Percentiles rank a stretch among this genome's conserved stretches.
phyloP scores from a whole-genome alignment of 441 rosid genomes.

The Cnidoscolus chayamansa region DNA sequence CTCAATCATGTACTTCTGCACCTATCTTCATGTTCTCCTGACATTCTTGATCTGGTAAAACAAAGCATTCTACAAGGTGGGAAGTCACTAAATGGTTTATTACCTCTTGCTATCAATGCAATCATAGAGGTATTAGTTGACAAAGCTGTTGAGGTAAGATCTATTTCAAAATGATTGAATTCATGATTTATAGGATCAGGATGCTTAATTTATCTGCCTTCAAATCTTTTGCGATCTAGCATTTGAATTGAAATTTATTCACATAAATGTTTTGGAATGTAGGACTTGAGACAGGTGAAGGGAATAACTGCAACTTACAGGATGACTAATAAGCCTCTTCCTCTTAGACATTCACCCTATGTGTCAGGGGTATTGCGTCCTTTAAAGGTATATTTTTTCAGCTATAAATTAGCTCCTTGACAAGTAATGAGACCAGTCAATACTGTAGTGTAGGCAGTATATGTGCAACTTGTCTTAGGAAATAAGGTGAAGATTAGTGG shows the following conservation, averaged over 20 bases:
- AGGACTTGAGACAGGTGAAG: conserved; percentile 85
- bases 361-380: conserved; percentile 78
- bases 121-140: conserved; percentile 68
- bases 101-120: conserved; percentile 52
- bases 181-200: conserved; percentile 1
- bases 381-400: conserved; percentile 47
- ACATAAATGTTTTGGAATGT: conserved; percentile 18
- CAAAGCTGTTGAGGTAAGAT: conserved; percentile 83
- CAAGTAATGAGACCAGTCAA: background rate
- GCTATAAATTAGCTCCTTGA: conserved; percentile 9
- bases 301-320: conserved; percentile 88
- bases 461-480: background rate
- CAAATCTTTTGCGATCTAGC: background rate
- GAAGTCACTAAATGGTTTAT: conserved; percentile 48
- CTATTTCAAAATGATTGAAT: background rate
- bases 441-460: conserved; percentile 1
- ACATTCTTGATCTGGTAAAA: conserved; percentile 62
- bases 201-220: conserved; percentile 12
- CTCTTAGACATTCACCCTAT: conserved; percentile 84
- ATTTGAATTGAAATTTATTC: conserved; percentile 10
- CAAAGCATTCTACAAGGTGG: conserved; percentile 77
- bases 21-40: conserved; percentile 69
- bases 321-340: conserved; percentile 94
- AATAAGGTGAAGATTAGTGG: background rate
- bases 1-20: conserved; percentile 52